Evolutionary conservation across 2,329 filamentous ascomycete species (phyloP).

Genomic region (Conoideocrella luteorostrata): DNA sequence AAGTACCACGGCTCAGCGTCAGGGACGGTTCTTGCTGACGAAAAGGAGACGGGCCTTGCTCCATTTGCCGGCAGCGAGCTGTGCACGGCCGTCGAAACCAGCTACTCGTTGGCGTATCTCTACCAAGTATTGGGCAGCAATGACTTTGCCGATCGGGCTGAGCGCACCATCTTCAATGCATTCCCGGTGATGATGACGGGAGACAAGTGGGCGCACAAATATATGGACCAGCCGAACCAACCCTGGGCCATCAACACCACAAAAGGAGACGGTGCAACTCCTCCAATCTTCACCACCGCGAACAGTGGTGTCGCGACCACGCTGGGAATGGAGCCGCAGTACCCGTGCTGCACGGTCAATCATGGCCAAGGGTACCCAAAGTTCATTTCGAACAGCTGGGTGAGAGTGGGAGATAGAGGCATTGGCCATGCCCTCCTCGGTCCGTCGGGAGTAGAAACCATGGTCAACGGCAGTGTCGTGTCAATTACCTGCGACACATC

Average conservation of each 20-base stretch:
- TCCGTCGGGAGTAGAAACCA: slow-evolving; percentile 35
- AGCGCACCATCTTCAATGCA: slow-evolving; percentile 48
- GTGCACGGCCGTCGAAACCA: slow-evolving; percentile 27
- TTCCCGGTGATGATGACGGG: slow-evolving; percentile 43
- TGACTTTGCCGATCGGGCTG: slow-evolving; percentile 42
- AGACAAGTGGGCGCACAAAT: slow-evolving; percentile 51
- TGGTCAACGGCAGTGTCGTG: slow-evolving; percentile 25
- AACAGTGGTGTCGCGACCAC: slow-evolving; percentile 32
- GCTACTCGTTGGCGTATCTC: slow-evolving; percentile 26
- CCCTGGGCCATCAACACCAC: slow-evolving; percentile 39
- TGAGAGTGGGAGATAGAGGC: slow-evolving; percentile 32
- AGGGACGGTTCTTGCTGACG: slow-evolving; percentile 36
- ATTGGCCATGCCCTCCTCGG: slow-evolving; percentile 44
- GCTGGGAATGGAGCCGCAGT: slow-evolving; percentile 45
- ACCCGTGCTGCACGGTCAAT: slow-evolving; percentile 52
- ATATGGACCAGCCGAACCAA: slow-evolving; percentile 48
- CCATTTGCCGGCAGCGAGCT: slow-evolving; percentile 31
- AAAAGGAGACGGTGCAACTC: slow-evolving; percentile 13
- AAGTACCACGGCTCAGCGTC: slow-evolving; percentile 33
- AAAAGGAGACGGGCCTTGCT: slow-evolving; percentile 30
- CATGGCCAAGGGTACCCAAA: slow-evolving; percentile 52
- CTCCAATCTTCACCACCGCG: slow-evolving; percentile 39
- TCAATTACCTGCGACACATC: slow-evolving; percentile 38
- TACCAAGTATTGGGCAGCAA: slow-evolving; percentile 26
- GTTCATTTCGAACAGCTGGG: slow-evolving; percentile 42